Conservation (phyloP, 768 basidiomycete genomes). For the Lentinus brumalis region DNA sequence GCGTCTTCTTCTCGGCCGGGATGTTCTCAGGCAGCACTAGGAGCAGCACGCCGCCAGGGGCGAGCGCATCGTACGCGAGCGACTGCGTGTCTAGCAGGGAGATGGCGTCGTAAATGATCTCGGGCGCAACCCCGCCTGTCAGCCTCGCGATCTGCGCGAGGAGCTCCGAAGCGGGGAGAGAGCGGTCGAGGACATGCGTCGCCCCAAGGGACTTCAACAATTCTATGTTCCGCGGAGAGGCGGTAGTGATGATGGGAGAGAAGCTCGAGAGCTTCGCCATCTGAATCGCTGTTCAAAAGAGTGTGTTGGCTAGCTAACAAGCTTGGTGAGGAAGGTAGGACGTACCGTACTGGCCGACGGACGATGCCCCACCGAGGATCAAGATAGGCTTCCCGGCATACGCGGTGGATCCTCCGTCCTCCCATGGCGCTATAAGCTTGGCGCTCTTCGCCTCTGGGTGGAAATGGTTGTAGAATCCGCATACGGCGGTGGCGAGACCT, state of each 20-base stretch:
- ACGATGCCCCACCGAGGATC: constrained; percentile 29
- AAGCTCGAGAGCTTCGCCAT: constrained; percentile 30
- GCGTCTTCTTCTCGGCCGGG: constrained; percentile 12
- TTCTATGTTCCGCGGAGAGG: constrained; percentile 24
- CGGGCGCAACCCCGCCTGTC: constrained; percentile 20
- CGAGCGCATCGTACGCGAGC: constrained; percentile 26
- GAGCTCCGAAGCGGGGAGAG: constrained; percentile 8
- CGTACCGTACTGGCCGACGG: constrained; percentile 30
- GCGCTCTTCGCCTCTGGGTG: not conserved
- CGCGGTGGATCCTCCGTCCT: constrained; percentile 13
- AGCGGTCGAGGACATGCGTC: constrained; percentile 30
- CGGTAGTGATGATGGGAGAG: constrained; percentile 30
- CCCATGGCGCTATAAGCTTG: constrained; percentile 18
- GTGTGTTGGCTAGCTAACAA: no score
- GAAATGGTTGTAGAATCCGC: constrained; percentile 30
- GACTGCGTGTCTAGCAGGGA: constrained; percentile 22
- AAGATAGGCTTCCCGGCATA: constrained; percentile 26
- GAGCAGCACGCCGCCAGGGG: constrained; percentile 24
- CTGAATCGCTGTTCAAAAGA: constrained; percentile 23
- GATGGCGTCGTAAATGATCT: constrained; percentile 28
- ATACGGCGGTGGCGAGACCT: constrained; percentile 32
- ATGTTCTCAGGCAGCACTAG: constrained; percentile 14
- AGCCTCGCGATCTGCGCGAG: constrained; percentile 14
- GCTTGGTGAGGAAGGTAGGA: not conserved
- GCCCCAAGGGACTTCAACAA: constrained; percentile 25